Evolutionary conservation across 2,329 filamentous ascomycete species (phyloP), one percentile per base, ranked within the genome.

Genomic region (Paramyrothecium sp.): DNA sequence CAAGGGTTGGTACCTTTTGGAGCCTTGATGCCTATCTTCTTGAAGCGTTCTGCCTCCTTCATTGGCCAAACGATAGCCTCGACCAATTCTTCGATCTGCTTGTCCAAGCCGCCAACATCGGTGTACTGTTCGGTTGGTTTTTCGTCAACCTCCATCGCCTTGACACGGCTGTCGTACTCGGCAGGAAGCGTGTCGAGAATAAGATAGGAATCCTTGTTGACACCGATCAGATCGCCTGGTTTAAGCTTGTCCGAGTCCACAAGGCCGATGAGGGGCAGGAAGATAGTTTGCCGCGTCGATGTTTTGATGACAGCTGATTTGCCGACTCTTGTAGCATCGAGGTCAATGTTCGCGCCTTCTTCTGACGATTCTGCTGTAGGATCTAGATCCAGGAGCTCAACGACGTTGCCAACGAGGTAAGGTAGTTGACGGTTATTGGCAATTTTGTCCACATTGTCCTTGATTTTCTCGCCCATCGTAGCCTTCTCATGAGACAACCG

Each of bases 261-360:
- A 10, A 99, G 86, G 62, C 95, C 95, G 69, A 99, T 99, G 60
- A 99, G 85, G 30, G 96, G 95, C 52, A 99, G 83, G 80, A 99
- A 99, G 76, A 99, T 99, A 56, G 95, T 99, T 78, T 99, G 96
- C 67, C 95, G 86, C 22, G 95, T 99, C 7, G 94, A 98, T 10
- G 95, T 99, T 82, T 99, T 99, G 84, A 99, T 99, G 68, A 99
- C 95, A 17, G 96, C 95, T 1, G 94, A 98, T 78, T 98, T 99
- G 77, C 95, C 95, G 11, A 98, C 93, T 55, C 95, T 87, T 44
- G 92, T 97, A 63, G 95, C 95, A 77, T 99, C 95, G 52, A 99
- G 83, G 73, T 99, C 95, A 73, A 99, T 98, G 74, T 99, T 99
- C 68, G 96, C 95, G 60, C 95, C 96, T 76, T 99, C 96, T 75